A percentile compares a stretch with the other conserved stretches of the same genome.
Conservation (phyloP, 768 basidiomycete species). For the Russula sp. region DNA sequence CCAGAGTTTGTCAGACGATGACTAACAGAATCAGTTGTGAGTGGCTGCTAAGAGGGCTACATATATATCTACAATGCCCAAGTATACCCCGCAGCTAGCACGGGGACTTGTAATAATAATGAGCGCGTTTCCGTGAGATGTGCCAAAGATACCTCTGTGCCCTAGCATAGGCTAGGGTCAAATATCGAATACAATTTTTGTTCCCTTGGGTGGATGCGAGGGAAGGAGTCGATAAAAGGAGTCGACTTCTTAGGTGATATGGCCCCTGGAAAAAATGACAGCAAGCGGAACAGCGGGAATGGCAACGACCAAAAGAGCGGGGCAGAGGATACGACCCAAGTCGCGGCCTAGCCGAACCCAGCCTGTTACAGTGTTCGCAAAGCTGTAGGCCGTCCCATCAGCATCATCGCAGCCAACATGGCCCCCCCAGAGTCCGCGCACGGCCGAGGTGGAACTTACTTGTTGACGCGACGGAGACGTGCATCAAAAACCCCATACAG, state of each 20-base stretch:
- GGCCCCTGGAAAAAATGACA: background rate
- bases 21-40: too few relatives aligned
- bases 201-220: background rate
- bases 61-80: too few relatives aligned
- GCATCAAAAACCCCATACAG: constrained; percentile 25
- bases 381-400: background rate
- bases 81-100: too few relatives aligned
- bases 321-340: constrained; percentile 5
- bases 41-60: too few relatives aligned
- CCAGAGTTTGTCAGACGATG: too few relatives aligned
- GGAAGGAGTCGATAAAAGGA: background rate
- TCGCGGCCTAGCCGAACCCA: background rate
- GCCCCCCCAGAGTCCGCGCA: background rate
- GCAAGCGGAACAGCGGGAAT: constrained; percentile 2
- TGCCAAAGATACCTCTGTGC: too few relatives aligned
- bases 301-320: background rate
- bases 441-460: background rate
- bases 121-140: too few relatives aligned
- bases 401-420: background rate
- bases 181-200: background rate
- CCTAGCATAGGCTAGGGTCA: background rate
- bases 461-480: constrained; percentile 1
- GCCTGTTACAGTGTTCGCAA: background rate
- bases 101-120: too few relatives aligned
- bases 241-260: background rate